Base-by-base conservation (phyloP, 768 basidiomycete genomes). In the Boletus barrowsii region DNA sequence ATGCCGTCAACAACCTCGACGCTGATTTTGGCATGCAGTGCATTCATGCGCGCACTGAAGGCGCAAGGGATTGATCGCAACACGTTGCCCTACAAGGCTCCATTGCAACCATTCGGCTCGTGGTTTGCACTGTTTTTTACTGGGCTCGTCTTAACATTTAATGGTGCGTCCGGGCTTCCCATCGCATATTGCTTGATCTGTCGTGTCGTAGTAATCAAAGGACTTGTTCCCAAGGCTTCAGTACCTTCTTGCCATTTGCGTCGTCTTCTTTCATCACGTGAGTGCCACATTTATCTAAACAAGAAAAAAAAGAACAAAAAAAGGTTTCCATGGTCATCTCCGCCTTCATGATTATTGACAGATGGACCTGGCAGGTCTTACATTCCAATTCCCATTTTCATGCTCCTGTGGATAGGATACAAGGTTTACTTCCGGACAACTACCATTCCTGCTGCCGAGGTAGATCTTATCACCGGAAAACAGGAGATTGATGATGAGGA, bases 401-500 rank as follows among this genome's bases (percentile, higher is more conserved):
- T 58, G 46, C 13, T 10, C 18, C 18, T 55, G 17, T 57, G 55
- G 51, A 42, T 49, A 44, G 55, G 56, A 58, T 53, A 57, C 62
- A 64, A 70, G 55, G 54, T 66, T 62, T 56, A 58, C 64, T 64
- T 57, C 55, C 49, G 58, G 42, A 59, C 57, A 30, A 49, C 24
- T 14, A 55, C 57, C 32, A 55, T 65, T 57, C 75, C 76, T 14
- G 65, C 76, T 5, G 69, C 74, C 33, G 73, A 83, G 50, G 81
- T 84, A 42, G 86, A 90, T 64, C 76, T 88, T 22, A 67, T 83
- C 37, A 79, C 79, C 10, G 84, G 83, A 17, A 74, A 83, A 57
- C 71, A 76, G 32, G 76, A 77, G 55, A 85, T 88, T 47, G 79
- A 87, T 57, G 83, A 84, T 44, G 83, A 84, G 61, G 84, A 88